A percentile compares a stretch with the other conserved stretches of the same genome.
These are phyloP conservation scores for Neurospora hispaniola DNA, from an alignment of 495 filamentous ascomycete genomes.

Conservation along the genomic window DNA sequence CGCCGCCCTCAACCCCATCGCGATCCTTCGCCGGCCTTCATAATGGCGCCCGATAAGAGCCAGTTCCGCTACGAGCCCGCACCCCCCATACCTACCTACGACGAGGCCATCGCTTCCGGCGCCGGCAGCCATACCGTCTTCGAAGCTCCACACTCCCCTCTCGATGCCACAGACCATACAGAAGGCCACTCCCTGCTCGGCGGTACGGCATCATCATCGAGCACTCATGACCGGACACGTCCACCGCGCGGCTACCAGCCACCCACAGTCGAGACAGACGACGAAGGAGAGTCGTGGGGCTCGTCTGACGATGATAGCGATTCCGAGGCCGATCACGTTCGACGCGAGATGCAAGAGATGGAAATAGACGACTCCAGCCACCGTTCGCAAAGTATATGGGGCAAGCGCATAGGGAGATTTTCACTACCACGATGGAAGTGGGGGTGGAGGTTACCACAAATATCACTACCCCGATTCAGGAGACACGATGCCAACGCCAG, in stretches of 20 bases:
- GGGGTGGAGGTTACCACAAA: conserved; percentile 36
- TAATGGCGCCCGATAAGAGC: conserved; percentile 35
- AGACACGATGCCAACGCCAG: conserved; percentile 8
- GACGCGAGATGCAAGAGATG: conserved; percentile 79
- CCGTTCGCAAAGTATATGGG: conserved; percentile 34
- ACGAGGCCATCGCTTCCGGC: conserved; percentile 62
- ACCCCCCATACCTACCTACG: conserved; percentile 84
- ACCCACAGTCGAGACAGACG: conserved; percentile 59
- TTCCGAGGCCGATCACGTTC: conserved; percentile 47
- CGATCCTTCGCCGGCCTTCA: conserved; percentile 4
- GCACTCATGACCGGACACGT: conserved; percentile 24
- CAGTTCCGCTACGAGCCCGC: conserved; percentile 46
- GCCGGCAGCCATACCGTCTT: conserved; percentile 18
- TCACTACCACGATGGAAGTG: conserved; percentile 32
- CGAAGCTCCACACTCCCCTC: conserved; percentile 22
- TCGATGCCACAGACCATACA: conserved; percentile 24
- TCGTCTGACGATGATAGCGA: conserved; percentile 31
- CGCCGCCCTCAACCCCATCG: neutral
- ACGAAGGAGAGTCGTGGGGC: conserved; percentile 32
- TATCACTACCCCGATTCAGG: conserved; percentile 32
- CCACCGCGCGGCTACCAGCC: conserved; percentile 50
- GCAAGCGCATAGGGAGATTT: conserved; percentile 36
- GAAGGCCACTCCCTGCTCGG: conserved; percentile 53
- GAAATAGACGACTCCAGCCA: conserved; percentile 67
- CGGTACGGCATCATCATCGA: conserved; percentile 7